A percentile compares a stretch with the other conserved stretches of the same genome.
Evolutionary conservation across 345 rosid species (phyloP).

Genomic region (Euphorbia pulcherrima): DNA sequence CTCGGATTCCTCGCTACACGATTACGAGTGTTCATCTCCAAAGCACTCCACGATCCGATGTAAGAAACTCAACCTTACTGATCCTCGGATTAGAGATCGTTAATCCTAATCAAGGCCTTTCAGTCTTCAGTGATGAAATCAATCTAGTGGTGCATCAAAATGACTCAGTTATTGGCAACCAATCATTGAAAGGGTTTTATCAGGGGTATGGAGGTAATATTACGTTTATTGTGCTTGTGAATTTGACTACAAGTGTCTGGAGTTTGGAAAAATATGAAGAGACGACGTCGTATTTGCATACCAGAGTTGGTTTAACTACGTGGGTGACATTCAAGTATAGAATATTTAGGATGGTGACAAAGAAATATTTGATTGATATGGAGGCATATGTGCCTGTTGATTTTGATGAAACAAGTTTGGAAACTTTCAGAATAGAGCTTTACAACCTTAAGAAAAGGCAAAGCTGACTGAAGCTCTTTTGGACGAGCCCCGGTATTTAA

Average conservation of each 20-base stretch:
- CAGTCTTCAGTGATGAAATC: background rate
- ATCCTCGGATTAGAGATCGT: background rate
- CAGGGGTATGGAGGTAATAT: background rate
- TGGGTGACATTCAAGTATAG: background rate
- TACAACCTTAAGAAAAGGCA: background rate
- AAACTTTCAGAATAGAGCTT: background rate
- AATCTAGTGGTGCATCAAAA: no score
- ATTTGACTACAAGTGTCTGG: background rate
- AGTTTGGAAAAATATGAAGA: background rate
- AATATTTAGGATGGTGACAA: background rate
- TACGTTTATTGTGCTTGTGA: background rate
- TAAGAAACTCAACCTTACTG: no score
- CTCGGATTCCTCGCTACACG: conserved; percentile 1
- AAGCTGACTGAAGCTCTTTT: no score
- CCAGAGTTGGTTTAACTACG: background rate
- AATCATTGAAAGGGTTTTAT: background rate
- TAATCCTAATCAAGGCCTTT: background rate
- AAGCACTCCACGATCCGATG: background rate
- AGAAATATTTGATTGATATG: background rate
- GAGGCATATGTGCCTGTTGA: background rate
- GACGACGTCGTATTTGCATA: background rate
- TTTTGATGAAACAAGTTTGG: background rate
- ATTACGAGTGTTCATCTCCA: background rate
- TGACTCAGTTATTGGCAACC: background rate
- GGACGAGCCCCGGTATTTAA: no score